Evolutionary conservation across 768 basidiomycete species (phyloP).

Genomic region (Russula earlei): DNA sequence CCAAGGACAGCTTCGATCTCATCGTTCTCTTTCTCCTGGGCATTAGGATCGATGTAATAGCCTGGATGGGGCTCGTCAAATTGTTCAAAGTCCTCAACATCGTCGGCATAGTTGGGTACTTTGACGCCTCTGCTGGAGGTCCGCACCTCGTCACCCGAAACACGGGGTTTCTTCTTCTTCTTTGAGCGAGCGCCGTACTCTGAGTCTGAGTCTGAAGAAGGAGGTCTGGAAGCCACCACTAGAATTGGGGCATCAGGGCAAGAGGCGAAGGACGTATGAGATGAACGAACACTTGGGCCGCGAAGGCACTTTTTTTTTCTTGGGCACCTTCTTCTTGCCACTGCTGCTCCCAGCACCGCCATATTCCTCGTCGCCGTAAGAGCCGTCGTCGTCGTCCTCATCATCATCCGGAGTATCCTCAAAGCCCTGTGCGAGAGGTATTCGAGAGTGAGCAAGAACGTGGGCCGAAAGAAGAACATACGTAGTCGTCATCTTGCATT

Average conservation of each 20-base stretch:
- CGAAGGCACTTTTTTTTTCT: constrained; percentile 56
- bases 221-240: constrained; percentile 37
- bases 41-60: constrained; percentile 45
- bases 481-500: constrained; percentile 38
- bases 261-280: constrained; percentile 6
- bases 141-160: constrained; percentile 61
- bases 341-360: constrained; percentile 24
- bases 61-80: constrained; percentile 59
- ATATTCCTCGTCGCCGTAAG: constrained; percentile 72
- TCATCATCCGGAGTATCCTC: constrained; percentile 44
- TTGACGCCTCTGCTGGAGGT: constrained; percentile 67
- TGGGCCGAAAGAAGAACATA: constrained; percentile 32
- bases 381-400: constrained; percentile 44
- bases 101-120: constrained; percentile 77
- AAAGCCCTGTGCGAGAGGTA: constrained; percentile 40
- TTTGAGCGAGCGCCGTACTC: constrained; percentile 81
- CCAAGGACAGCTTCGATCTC: constrained; percentile 89
- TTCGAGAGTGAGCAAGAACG: constrained; percentile 20
- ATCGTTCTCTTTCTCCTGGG: constrained; percentile 53
- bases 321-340: constrained; percentile 55
- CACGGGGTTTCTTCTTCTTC: constrained; percentile 65
- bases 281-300: constrained; percentile 49
- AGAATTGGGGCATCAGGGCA: constrained; percentile 24
- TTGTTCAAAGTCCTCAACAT: constrained; percentile 57
- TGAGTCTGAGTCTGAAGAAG: constrained; percentile 72